These are phyloP conservation scores for Metarhizium brunneum DNA, from an alignment of 2,329 filamentous ascomycete species.

Conservation along the genomic window DNA sequence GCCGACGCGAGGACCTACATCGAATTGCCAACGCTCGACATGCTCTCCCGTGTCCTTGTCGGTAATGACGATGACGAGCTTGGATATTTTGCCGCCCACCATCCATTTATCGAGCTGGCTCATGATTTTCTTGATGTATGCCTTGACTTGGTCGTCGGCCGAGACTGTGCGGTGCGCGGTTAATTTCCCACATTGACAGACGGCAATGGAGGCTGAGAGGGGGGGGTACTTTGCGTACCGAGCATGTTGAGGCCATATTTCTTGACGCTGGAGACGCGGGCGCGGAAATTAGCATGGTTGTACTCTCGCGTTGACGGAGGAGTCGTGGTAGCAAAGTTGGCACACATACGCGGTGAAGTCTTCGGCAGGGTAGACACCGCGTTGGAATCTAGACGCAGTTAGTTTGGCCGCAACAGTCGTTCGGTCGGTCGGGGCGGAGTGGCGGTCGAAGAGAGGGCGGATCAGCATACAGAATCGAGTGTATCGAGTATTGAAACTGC, in stretches of 20 bases:
- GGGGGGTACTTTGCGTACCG: slow-evolving; percentile 33
- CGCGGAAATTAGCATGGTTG: slow-evolving; percentile 2
- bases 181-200: slow-evolving; percentile 2
- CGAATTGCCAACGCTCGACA: slow-evolving; percentile 96
- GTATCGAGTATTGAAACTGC: slow-evolving; percentile 94
- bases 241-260: slow-evolving; percentile 99
- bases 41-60: slow-evolving; percentile 95
- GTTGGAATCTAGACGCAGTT: slow-evolving; percentile 61
- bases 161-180: slow-evolving; percentile 50
- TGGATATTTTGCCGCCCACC: slow-evolving; percentile 92
- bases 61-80: slow-evolving; percentile 92
- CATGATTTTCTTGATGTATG: slow-evolving; percentile 99
- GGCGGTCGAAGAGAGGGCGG: background rate
- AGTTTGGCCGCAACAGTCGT: background rate
- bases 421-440: background rate
- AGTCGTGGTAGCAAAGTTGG: background rate
- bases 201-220: too few species aligned
- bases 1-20: slow-evolving; percentile 43
- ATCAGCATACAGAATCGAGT: slow-evolving; percentile 74
- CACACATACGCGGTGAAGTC: slow-evolving; percentile 78
- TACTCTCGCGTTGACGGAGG: too few species aligned
- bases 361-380: slow-evolving; percentile 79
- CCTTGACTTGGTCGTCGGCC: slow-evolving; percentile 94
- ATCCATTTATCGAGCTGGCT: slow-evolving; percentile 96
- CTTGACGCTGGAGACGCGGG: slow-evolving; percentile 52